A percentile compares a stretch with the other conserved stretches of the same genome.
These are phyloP conservation scores for Marchantia paleacea DNA, from an alignment of 225 moss, liverwort and hornwort genomes.

Conservation along the genomic window DNA sequence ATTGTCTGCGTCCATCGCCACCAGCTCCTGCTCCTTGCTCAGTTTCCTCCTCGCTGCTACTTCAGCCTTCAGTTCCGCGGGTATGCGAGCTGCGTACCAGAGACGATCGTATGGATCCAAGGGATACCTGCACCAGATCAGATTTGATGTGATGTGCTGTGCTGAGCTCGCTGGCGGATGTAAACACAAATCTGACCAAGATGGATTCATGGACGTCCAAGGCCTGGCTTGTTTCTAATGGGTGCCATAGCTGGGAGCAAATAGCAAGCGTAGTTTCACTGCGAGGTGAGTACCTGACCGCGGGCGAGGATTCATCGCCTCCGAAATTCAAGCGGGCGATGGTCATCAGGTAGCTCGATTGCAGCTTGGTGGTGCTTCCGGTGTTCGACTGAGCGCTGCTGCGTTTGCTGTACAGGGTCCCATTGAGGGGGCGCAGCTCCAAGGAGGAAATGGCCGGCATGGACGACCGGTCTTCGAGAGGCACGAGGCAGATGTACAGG, in stretches of 20 bases:
- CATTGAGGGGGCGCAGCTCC: conserved; percentile 10
- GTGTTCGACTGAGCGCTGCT: not conserved
- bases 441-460: conserved; percentile 11
- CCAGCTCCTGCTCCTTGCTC: no score
- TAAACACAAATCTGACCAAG: no score
- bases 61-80: not conserved
- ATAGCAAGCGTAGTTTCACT: no score
- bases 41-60: not conserved
- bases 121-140: conserved; percentile 8
- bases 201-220: no score
- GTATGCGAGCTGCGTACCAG: not conserved
- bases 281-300: not conserved
- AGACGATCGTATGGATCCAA: conserved; percentile 12
- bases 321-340: conserved; percentile 15
- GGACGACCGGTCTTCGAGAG: conserved; percentile 6
- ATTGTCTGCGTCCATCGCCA: no score
- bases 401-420: not conserved
- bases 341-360: conserved; percentile 2
- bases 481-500: not conserved
- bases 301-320: not conserved
- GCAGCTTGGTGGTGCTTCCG: not conserved
- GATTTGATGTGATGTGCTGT: no score
- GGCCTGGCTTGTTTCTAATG: not conserved
- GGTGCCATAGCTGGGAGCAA: no score
- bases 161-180: no score